A percentile compares a stretch with the other conserved stretches of the same genome.
Conservation (phyloP, 768 basidiomycete genomes). For the Pholiota microspora region DNA sequence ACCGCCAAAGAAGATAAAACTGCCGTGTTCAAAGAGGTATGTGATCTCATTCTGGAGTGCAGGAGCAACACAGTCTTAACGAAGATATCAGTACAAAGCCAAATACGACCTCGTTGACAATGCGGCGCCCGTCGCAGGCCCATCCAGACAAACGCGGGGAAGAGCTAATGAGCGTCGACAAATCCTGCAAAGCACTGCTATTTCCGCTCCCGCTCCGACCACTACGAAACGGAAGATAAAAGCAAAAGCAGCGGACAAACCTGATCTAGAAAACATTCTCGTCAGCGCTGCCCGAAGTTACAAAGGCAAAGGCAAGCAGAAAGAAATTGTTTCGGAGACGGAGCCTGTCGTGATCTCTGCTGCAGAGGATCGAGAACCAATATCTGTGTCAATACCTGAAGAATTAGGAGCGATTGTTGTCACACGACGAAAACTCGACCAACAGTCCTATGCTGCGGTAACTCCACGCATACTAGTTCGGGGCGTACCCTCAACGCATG, state of each 20-base stretch:
- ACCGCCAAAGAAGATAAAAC: slow-evolving; percentile 71
- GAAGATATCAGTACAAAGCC: slow-evolving; percentile 49
- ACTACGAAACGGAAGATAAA: slow-evolving; percentile 24
- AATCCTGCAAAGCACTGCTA: slow-evolving; percentile 30
- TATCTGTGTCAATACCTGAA: neutral
- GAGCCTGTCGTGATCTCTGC: neutral
- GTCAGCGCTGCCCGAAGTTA: slow-evolving; percentile 4
- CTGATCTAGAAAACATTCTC: slow-evolving; percentile 31
- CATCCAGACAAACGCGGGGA: slow-evolving; percentile 60
- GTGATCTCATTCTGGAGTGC: slow-evolving; percentile 21
- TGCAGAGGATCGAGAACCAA: neutral
- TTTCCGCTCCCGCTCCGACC: slow-evolving; percentile 23
- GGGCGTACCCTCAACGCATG: neutral
- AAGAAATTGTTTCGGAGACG: slow-evolving; percentile 8
- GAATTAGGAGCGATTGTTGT: neutral
- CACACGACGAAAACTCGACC: slow-evolving; percentile 1
- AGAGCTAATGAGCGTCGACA: slow-evolving; percentile 55
- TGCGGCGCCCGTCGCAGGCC: slow-evolving; percentile 37
- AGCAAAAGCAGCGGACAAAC: slow-evolving; percentile 19
- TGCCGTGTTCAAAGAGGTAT: slow-evolving; percentile 70
- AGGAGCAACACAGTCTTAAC: neutral
- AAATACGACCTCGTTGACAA: slow-evolving; percentile 60
- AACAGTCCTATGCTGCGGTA: neutral
- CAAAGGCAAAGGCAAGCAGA: slow-evolving; percentile 28
- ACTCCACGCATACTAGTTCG: neutral